Percentiles rank a stretch among this genome's conserved stretches.
Conservation (phyloP, 768 basidiomycete genomes). For the Auricularia heimuer region DNA sequence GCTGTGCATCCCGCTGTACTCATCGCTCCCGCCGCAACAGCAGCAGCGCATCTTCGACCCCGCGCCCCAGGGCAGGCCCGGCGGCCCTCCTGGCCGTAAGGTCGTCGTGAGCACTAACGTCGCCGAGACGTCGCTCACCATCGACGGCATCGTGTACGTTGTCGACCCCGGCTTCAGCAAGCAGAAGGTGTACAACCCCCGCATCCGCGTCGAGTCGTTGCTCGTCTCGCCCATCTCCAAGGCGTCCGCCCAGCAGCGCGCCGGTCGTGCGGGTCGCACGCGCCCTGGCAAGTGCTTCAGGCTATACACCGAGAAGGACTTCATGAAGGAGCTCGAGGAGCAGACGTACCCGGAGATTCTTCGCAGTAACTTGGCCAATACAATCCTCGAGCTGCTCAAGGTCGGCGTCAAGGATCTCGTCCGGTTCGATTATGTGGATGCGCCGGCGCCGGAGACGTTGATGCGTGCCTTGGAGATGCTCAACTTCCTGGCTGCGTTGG, state of each 20-base stretch:
- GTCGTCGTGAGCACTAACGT: slow-evolving; percentile 95
- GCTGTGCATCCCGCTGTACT: slow-evolving; percentile 87
- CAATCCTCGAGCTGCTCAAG: slow-evolving; percentile 88
- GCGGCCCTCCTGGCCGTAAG: slow-evolving; percentile 82
- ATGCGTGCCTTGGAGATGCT: slow-evolving; percentile 94
- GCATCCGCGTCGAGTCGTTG: slow-evolving; percentile 90
- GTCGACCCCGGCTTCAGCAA: slow-evolving; percentile 97
- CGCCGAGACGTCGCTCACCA: slow-evolving; percentile 94
- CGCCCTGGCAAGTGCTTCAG: slow-evolving; percentile 96
- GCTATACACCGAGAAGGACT: slow-evolving; percentile 94
- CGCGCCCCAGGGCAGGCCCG: slow-evolving; percentile 50
- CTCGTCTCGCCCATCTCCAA: slow-evolving; percentile 94
- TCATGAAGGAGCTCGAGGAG: slow-evolving; percentile 90
- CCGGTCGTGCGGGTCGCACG: slow-evolving; percentile 93
- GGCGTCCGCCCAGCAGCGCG: slow-evolving; percentile 90
- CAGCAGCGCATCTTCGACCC: slow-evolving; percentile 97
- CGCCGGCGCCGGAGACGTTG: slow-evolving; percentile 89
- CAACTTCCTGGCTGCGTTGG: slow-evolving; percentile 84
- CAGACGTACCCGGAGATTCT: slow-evolving; percentile 97
- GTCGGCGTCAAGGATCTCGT: slow-evolving; percentile 92
- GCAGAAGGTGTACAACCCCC: slow-evolving; percentile 96
- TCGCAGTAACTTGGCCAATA: slow-evolving; percentile 85
- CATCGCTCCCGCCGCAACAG: slow-evolving; percentile 85
- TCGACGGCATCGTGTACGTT: slow-evolving; percentile 99
- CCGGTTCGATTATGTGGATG: slow-evolving; percentile 81